Evolutionary conservation across 345 rosid genomes (phyloP).

Genomic region (Aurinia saxatilis): DNA sequence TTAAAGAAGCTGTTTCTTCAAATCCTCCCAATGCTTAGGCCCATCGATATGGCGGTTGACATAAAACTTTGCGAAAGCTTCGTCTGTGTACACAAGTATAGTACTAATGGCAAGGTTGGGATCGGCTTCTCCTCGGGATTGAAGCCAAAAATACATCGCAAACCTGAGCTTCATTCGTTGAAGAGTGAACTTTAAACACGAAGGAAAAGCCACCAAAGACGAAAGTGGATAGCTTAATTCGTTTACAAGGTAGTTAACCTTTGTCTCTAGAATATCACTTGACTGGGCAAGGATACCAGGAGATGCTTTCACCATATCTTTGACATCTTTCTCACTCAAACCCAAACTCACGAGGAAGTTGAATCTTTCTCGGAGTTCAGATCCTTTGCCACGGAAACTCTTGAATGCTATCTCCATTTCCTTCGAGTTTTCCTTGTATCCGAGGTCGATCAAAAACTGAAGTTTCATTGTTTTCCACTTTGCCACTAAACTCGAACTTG

Average conservation of each 20-base stretch:
- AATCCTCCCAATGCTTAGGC: conserved; percentile 43
- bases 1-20: conserved; percentile 32
- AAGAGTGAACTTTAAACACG: conserved; percentile 41
- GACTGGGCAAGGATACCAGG: conserved; percentile 56
- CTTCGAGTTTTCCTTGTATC: no score
- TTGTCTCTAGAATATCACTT: conserved; percentile 37
- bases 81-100: conserved; percentile 39
- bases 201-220: conserved; percentile 44
- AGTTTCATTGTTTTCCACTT: conserved; percentile 37
- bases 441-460: conserved; percentile 51
- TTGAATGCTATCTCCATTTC: no score
- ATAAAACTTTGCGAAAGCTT: conserved; percentile 25
- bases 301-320: no score
- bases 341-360: conserved; percentile 54
- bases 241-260: no score
- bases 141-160: conserved; percentile 65
- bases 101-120: conserved; percentile 39
- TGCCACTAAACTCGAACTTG: conserved; percentile 1
- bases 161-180: conserved; percentile 51
- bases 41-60: conserved; percentile 58
- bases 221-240: conserved; percentile 54
- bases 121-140: conserved; percentile 32
- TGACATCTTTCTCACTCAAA: no score
- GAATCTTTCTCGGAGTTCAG: conserved; percentile 66
- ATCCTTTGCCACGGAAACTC: conserved; percentile 56